Evolutionary conservation across 352 stramenopile genomes (phyloP), one percentile per base, ranked within the genome.

Genomic region (Globisporangium nagaii): DNA sequence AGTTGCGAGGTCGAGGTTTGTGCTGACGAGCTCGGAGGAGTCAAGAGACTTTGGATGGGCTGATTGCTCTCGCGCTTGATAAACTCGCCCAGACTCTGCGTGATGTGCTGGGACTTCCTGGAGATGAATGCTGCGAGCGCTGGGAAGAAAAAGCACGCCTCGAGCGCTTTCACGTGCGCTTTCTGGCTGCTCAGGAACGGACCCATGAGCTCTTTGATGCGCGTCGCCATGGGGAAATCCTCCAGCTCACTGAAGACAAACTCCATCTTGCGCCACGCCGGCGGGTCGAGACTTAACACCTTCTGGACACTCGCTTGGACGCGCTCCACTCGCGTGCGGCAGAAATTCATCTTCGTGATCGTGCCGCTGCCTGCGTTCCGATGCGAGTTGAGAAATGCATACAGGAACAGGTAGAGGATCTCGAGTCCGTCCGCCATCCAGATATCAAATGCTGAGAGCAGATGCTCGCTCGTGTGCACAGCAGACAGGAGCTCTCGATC

Each of bases 381-480:
- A 22, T 45, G 22, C 31, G 56, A 62, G 30, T 50, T 62, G 28
- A 62, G 56, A 34, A 62, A 62, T 5, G 56, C 25, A 24, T 56
- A 57, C 6, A 62, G 17, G 17, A 57, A 62, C 30, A 62, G 30
- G 13, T 62, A 62, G 31, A 62, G 31, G 28, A 62, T 48, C 39
- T 62, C 56, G 11, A 62, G 46, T 0, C 39, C 56, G 20, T 62
- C 48, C 2, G 41, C 37, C 2, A 62, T 31, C 56, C 56, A 62
- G 4, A 20, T 13, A 11, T 62, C 56, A n/a, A 50, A 7, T 2
- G 25, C 31, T 4, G 56, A 47, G n/a, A 34, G 6, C 7, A 53
- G 15, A 9, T 56, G 49, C 3, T 55, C 44, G 22, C 39, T 62
- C 3, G 56, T 28, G 28, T 62, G 56, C 10, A 50, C 39, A 10